phyloP scores from a whole-genome alignment of 441 rosid genomes.

The Pelargonium fulgidum region DNA sequence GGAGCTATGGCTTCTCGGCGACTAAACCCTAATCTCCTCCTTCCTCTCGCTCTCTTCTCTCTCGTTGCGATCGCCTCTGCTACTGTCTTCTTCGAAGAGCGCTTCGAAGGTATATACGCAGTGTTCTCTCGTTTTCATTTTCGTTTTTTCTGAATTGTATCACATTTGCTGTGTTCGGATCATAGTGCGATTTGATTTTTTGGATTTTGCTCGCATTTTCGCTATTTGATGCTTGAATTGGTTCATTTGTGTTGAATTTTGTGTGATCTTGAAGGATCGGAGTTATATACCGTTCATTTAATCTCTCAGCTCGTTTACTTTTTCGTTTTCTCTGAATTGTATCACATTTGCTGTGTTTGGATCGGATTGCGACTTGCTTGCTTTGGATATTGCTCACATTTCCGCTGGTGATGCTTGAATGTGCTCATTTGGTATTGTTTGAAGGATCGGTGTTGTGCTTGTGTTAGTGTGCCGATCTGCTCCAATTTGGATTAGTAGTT shows the following conservation, averaged over 20 bases:
- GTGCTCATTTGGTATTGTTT: background rate
- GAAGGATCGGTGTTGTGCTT: background rate
- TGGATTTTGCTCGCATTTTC: background rate
- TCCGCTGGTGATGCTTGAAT: background rate
- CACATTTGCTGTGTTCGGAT: background rate
- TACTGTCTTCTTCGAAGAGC: slow-evolving; percentile 73
- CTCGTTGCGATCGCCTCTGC: slow-evolving; percentile 46
- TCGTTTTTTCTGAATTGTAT: background rate
- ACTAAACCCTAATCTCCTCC: slow-evolving; percentile 37
- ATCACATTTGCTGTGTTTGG: background rate
- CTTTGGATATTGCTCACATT: background rate
- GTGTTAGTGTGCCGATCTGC: background rate
- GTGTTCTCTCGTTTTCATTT: background rate
- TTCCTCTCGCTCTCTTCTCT: slow-evolving; percentile 29
- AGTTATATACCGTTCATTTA: slow-evolving; percentile 31
- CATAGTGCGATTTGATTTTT: background rate
- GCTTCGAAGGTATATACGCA: slow-evolving; percentile 53
- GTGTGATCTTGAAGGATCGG: slow-evolving; percentile 23
- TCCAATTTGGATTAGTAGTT: background rate
- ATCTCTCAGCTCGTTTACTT: background rate
- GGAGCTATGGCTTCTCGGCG: slow-evolving; percentile 37
- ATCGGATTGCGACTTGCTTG: background rate
- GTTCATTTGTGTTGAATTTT: background rate
- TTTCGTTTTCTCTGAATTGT: background rate
- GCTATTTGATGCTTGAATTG: background rate